These are phyloP conservation scores for Penicillium lividum DNA, from an alignment of 495 filamentous ascomycete species.

Conservation along the genomic window DNA sequence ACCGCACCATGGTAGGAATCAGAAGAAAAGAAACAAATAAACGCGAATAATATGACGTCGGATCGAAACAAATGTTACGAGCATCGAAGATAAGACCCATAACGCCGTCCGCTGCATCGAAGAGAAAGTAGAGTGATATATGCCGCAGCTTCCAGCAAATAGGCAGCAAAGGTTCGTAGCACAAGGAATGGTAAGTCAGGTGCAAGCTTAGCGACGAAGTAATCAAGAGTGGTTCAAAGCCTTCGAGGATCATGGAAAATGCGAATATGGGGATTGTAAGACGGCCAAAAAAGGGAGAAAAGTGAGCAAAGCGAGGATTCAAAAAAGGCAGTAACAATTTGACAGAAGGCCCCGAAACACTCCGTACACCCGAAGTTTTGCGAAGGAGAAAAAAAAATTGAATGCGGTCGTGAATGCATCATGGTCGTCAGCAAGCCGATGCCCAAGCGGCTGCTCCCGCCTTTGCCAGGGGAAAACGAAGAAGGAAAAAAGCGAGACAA, in stretches of 20 bases:
- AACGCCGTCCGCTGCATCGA: slow-evolving; percentile 34
- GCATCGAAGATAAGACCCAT: slow-evolving; percentile 11
- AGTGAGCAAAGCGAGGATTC: neutral
- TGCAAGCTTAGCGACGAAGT: neutral
- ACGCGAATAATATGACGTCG: slow-evolving; percentile 4
- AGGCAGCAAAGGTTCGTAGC: slow-evolving; percentile 10
- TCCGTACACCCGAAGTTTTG: slow-evolving; percentile 32
- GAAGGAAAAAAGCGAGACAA: slow-evolving; percentile 17
- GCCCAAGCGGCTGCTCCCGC: slow-evolving; percentile 29
- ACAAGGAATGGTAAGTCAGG: slow-evolving; percentile 13
- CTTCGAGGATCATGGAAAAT: slow-evolving; percentile 18
- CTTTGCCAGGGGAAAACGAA: slow-evolving; percentile 18
- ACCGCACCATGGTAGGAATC: slow-evolving; percentile 5
- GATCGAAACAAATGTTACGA: slow-evolving; percentile 9
- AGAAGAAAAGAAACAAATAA: slow-evolving; percentile 6
- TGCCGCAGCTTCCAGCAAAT: slow-evolving; percentile 20
- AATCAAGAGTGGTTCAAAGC: slow-evolving; percentile 12
- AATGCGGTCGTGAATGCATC: slow-evolving; percentile 44
- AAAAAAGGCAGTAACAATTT: slow-evolving; percentile 20
- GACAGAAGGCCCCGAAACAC: slow-evolving; percentile 27
- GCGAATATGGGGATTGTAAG: slow-evolving; percentile 16
- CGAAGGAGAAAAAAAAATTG: slow-evolving; percentile 17
- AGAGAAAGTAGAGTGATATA: slow-evolving; percentile 20
- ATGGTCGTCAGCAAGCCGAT: slow-evolving; percentile 39
- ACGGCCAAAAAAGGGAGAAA: slow-evolving; percentile 18